Conservation (phyloP, 768 basidiomycete genomes). For the Ramaria sp. region DNA sequence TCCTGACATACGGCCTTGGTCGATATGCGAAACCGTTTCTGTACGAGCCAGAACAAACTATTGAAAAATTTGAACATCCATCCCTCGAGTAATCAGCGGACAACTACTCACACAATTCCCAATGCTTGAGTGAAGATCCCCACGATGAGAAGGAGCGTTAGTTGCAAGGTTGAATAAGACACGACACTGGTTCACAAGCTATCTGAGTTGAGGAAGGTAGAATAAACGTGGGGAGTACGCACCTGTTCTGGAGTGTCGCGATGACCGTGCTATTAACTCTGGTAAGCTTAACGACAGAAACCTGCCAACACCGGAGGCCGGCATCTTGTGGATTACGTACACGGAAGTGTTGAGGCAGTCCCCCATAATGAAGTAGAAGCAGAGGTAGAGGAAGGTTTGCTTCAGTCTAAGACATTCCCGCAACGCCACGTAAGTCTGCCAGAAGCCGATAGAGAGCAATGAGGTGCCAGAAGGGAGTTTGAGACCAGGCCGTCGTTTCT, state of each 20-base stretch:
- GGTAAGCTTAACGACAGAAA: not conserved
- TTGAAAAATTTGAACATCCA: not conserved
- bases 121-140: conserved; percentile 54
- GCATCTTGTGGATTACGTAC: conserved; percentile 27
- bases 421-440: conserved; percentile 52
- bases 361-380: conserved; percentile 73
- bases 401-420: conserved; percentile 56
- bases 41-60: conserved; percentile 59
- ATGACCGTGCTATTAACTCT: conserved; percentile 46
- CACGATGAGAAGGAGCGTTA: conserved; percentile 57
- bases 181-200: conserved; percentile 39
- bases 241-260: conserved; percentile 64
- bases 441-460: conserved; percentile 54
- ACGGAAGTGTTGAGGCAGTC: conserved; percentile 69
- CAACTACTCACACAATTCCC: conserved; percentile 49
- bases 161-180: conserved; percentile 59
- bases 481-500: conserved; percentile 59
- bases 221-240: not conserved
- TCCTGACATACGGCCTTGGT: conserved; percentile 41
- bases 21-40: conserved; percentile 49
- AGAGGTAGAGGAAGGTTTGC: conserved; percentile 63
- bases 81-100: not conserved
- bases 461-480: conserved; percentile 43
- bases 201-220: not conserved
- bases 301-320: not conserved